Evolutionary conservation across 345 rosid genomes (phyloP).

Genomic region (Acer saccharum): DNA sequence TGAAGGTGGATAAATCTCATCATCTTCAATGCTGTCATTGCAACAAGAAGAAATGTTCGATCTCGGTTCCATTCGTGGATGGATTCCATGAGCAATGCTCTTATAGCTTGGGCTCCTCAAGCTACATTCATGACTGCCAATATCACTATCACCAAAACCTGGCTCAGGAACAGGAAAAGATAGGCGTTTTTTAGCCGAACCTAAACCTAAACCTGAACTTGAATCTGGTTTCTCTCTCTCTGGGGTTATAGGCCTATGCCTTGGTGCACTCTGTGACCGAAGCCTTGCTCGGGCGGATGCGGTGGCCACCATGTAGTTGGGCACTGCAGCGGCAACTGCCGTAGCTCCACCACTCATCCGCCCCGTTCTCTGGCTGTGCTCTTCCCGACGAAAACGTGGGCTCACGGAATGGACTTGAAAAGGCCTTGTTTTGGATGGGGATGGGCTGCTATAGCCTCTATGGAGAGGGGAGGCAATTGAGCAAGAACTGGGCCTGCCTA

Average conservation of each 20-base stretch:
- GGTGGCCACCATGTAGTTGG: conserved; percentile 82
- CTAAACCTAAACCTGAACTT: no score
- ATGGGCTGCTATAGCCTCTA: no score
- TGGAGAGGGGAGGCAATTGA: no score
- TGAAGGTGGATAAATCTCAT: conserved; percentile 45
- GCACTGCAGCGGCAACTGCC: conserved; percentile 12
- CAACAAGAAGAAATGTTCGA: conserved; percentile 45
- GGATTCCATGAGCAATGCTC: conserved; percentile 25
- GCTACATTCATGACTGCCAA: conserved; percentile 11
- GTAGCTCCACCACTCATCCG: not conserved
- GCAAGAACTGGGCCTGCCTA: no score
- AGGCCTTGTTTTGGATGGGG: conserved; percentile 14
- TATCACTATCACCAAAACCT: conserved; percentile 3
- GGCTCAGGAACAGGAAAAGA: conserved; percentile 36
- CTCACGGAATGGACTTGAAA: conserved; percentile 44
- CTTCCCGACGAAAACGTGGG: conserved; percentile 44
- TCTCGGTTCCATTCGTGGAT: conserved; percentile 30
- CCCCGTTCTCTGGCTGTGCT: conserved; percentile 2
- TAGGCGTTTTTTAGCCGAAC: conserved; percentile 43
- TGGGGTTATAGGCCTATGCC: not conserved
- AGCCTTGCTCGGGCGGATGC: conserved; percentile 62
- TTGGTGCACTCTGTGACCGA: conserved; percentile 72
- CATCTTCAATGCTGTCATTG: conserved; percentile 36
- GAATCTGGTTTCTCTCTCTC: conserved; percentile 21
- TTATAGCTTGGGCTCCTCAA: conserved; percentile 41